Base-by-base conservation (phyloP, 306 rosid genomes). In the Acmispon strigosus region DNA sequence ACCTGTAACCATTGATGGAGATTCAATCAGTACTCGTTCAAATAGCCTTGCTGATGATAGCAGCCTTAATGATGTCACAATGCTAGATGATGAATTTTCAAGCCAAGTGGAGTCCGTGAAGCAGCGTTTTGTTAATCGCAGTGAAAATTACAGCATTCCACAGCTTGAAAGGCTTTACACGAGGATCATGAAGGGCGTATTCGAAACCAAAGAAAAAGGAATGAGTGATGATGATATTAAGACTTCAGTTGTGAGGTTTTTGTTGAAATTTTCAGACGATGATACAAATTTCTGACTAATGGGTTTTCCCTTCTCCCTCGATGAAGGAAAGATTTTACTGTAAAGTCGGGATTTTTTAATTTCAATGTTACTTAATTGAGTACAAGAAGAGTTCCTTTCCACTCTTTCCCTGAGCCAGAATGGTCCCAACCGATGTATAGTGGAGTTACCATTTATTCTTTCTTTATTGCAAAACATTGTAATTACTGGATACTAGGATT, bases 91-190 rank as follows among this genome's bases (percentile, higher is more conserved):
- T 51, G 92, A 84, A 73, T 74, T 76, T 49, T 76, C 85, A 10
- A 75, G 76, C 52, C 86, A 90, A 69, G 67, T 84, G 42, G 92
- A 87, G 73, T 81, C 90, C 22, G 63, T 89, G 52, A 80, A 84
- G 88, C 81, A 15, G 29, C 80, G 65, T 5, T 82, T 89, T 37
- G 72, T 90, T 54, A 85, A 89, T 75, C 94, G 81, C 10, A 83
- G 86, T 5, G 80, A 78, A 63, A 79, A 66, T 74, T 89, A 82
- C 60, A 77, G 79, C 85, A 80, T 94, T 74, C 97, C 96, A 10
- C 90, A 89, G 81, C 97, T 94, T 19, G 97, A 90, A 73, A 86
- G 96, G 80, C 90, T 94, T 22, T 94, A 94, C 85, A 78, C 95
- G 0, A 85, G 95, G 68, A 81, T 90, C 19, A 86, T 94, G 97